A percentile compares a stretch with the other conserved stretches of the same genome.
Evolutionary conservation across 352 stramenopile species (phyloP).

Genomic region (Globisporangium nunn): DNA sequence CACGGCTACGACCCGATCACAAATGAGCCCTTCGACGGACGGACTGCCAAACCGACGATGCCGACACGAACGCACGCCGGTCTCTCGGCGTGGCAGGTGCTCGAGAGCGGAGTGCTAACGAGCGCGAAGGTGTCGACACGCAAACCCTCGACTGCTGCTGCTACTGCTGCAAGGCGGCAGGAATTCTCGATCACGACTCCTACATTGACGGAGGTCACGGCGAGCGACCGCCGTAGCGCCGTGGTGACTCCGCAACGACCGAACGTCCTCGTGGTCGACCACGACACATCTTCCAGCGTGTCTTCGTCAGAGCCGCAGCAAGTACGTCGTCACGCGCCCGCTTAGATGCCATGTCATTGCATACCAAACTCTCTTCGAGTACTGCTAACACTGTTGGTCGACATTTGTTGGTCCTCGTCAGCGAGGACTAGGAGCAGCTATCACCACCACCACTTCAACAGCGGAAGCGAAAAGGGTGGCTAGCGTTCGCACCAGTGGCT

Average conservation of each 20-base stretch:
- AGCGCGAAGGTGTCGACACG: slow-evolving; percentile 19
- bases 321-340: too few species aligned
- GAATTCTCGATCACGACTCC: not conserved
- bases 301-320: too few species aligned
- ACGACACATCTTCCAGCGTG: not conserved
- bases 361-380: too few species aligned
- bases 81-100: slow-evolving; percentile 35
- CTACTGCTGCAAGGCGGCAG: too few species aligned
- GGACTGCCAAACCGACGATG: slow-evolving; percentile 35
- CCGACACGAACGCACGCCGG: slow-evolving; percentile 38
- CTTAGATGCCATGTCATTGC: too few species aligned
- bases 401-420: too few species aligned
- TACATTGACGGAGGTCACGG: not conserved
- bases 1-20: slow-evolving; percentile 66
- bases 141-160: slow-evolving; percentile 1
- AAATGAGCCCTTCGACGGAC: slow-evolving; percentile 46
- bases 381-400: not conserved
- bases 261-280: slow-evolving; percentile 29
- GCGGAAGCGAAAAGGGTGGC: too few species aligned
- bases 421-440: too few species aligned
- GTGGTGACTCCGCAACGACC: slow-evolving; percentile 8
- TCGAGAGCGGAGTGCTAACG: slow-evolving; percentile 28
- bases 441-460: too few species aligned
- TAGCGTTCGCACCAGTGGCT: slow-evolving; percentile 10
- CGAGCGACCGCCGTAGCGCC: not conserved